Conservation (phyloP, 768 basidiomycete genomes). For the Auricularia heimuer region DNA sequence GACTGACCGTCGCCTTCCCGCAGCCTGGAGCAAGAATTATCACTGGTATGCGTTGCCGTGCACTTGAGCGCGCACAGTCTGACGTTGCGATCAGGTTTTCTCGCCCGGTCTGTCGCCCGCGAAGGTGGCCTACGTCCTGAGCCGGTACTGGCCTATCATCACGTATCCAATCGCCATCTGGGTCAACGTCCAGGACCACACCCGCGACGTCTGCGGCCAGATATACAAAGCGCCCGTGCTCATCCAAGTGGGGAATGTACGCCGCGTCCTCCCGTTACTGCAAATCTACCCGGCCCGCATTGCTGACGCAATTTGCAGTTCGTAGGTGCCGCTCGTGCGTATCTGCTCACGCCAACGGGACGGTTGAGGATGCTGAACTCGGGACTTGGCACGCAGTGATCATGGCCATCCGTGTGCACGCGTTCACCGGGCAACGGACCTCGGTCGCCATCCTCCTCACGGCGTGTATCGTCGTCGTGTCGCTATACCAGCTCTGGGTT, state of each 20-base stretch:
- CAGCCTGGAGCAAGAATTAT: neutral
- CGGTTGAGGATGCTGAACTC: neutral
- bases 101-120: neutral
- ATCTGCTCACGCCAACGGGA: neutral
- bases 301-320: neutral
- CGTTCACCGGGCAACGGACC: neutral
- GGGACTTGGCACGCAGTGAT: neutral
- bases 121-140: neutral
- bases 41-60: neutral
- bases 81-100: neutral
- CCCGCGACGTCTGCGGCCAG: neutral
- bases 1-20: neutral
- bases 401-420: neutral
- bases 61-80: neutral
- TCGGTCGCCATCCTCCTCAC: neutral
- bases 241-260: neutral
- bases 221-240: neutral
- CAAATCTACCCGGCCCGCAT: neutral
- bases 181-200: neutral
- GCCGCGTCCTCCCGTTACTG: neutral
- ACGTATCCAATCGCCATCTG: neutral
- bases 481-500: neutral
- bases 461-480: neutral
- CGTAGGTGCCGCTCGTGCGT: neutral
- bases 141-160: neutral